These are phyloP conservation scores for Parafenestella ontariensis DNA, from an alignment of 2,329 filamentous ascomycete species.

Conservation along the genomic window DNA sequence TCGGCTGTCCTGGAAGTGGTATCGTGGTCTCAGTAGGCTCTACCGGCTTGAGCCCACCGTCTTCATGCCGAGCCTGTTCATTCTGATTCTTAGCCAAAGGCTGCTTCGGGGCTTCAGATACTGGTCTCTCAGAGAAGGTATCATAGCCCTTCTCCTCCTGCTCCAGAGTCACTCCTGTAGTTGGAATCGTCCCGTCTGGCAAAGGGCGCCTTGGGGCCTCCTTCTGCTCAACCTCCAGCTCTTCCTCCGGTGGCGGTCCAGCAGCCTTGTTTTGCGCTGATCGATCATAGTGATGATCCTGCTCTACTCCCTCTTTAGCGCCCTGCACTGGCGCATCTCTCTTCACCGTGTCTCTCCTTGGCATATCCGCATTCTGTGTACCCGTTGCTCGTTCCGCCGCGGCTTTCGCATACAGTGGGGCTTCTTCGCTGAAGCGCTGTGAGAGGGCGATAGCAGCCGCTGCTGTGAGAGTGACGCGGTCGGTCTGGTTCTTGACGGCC, in stretches of 20 bases:
- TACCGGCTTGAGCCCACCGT: conserved; percentile 44
- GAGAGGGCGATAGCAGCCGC: conserved; percentile 67
- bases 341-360: conserved; percentile 39
- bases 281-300: conserved; percentile 60
- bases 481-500: conserved; percentile 67
- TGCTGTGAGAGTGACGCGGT: conserved; percentile 66
- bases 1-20: conserved; percentile 42
- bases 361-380: conserved; percentile 33
- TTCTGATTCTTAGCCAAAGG: conserved; percentile 40
- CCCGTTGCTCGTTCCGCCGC: conserved; percentile 28
- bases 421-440: conserved; percentile 62
- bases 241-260: conserved; percentile 46
- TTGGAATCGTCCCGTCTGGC: conserved; percentile 60
- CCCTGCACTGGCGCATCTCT: conserved; percentile 20
- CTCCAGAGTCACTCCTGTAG: conserved; percentile 41
- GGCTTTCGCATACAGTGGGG: conserved; percentile 42
- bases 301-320: conserved; percentile 52
- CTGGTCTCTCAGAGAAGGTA: conserved; percentile 39
- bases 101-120: conserved; percentile 46
- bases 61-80: conserved; percentile 13
- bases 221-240: conserved; percentile 56
- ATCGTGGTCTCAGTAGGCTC: conserved; percentile 53
- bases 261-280: conserved; percentile 52
- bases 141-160: conserved; percentile 43
- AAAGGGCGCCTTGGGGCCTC: conserved; percentile 53